Conservation (phyloP, 495 filamentous ascomycete species). For the Neurospora sp. region DNA sequence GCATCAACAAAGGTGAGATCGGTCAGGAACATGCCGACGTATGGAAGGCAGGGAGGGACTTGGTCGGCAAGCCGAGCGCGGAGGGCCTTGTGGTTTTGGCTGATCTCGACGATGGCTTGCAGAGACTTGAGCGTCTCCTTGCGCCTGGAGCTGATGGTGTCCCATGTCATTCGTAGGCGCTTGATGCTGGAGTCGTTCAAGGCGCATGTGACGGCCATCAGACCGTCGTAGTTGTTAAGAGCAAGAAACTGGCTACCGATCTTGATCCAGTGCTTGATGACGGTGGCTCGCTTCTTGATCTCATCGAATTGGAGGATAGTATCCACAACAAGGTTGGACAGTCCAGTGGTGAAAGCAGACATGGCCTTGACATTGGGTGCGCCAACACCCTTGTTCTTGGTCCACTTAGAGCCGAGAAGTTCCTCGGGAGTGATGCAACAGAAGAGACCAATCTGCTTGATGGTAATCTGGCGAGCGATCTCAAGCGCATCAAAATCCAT, state of each 20-base stretch:
- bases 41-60: slow-evolving; percentile 88
- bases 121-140: slow-evolving; percentile 69
- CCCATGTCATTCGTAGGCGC: slow-evolving; percentile 91
- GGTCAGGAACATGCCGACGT: slow-evolving; percentile 93
- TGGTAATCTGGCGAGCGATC: slow-evolving; percentile 82
- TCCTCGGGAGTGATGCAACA: slow-evolving; percentile 90
- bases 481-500: slow-evolving; percentile 91
- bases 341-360: slow-evolving; percentile 83
- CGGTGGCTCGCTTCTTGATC: slow-evolving; percentile 76
- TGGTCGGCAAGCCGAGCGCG: slow-evolving; percentile 79
- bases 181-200: slow-evolving; percentile 84
- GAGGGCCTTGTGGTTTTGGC: slow-evolving; percentile 86
- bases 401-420: slow-evolving; percentile 90
- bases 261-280: slow-evolving; percentile 99
- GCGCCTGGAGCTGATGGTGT: slow-evolving; percentile 74
- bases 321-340: slow-evolving; percentile 91
- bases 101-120: slow-evolving; percentile 72
- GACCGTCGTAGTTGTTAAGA: slow-evolving; percentile 89
- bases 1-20: slow-evolving; percentile 82
- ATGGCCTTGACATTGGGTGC: slow-evolving; percentile 92
- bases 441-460: slow-evolving; percentile 89
- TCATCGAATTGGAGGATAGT: slow-evolving; percentile 81
- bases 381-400: slow-evolving; percentile 64
- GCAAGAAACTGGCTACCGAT: slow-evolving; percentile 78
- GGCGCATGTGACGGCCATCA: slow-evolving; percentile 95